Conservation (phyloP, 805 yeast species). For the Saturnispora zaruensis region DNA sequence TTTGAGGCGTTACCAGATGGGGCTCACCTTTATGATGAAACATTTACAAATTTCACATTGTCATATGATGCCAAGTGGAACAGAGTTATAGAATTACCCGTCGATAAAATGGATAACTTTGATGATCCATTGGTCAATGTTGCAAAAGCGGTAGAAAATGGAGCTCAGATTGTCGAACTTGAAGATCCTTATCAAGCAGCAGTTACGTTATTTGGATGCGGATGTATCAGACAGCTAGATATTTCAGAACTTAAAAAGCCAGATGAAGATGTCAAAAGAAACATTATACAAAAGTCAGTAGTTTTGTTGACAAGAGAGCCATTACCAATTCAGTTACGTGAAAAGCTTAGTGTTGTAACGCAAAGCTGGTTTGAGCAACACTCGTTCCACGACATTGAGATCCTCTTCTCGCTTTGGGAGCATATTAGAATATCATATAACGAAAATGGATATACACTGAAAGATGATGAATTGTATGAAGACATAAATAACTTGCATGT, state of each 20-base stretch:
- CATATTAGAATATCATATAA: constrained; percentile 45
- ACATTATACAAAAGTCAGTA: constrained; percentile 84
- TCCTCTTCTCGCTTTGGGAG: constrained; percentile 62
- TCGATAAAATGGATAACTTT: constrained; percentile 17
- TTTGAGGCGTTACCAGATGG: constrained; percentile 97
- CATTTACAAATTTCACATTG: constrained; percentile 83
- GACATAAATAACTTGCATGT: neutral
- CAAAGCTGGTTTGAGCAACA: constrained; percentile 76
- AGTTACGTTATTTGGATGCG: constrained; percentile 85
- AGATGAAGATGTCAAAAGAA: constrained; percentile 34
- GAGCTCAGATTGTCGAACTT: constrained; percentile 16
- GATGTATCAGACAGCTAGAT: constrained; percentile 80
- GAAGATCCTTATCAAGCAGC: constrained; percentile 24
- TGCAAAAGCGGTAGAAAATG: constrained; percentile 3
- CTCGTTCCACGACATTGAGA: constrained; percentile 59
- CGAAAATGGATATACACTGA: constrained; percentile 20
- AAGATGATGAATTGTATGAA: constrained; percentile 28
- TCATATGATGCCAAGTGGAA: constrained; percentile 52
- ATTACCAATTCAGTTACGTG: constrained; percentile 78
- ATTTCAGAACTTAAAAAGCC: constrained; percentile 43
- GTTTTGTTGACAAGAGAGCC: constrained; percentile 80
- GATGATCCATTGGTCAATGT: neutral
- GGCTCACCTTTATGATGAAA: constrained; percentile 86
- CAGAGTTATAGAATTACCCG: constrained; percentile 37
- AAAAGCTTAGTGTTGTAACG: constrained; percentile 83